Evolutionary conservation across 768 basidiomycete species (phyloP), one percentile per base, ranked within the genome.

Genomic region (Trametes meyenii): DNA sequence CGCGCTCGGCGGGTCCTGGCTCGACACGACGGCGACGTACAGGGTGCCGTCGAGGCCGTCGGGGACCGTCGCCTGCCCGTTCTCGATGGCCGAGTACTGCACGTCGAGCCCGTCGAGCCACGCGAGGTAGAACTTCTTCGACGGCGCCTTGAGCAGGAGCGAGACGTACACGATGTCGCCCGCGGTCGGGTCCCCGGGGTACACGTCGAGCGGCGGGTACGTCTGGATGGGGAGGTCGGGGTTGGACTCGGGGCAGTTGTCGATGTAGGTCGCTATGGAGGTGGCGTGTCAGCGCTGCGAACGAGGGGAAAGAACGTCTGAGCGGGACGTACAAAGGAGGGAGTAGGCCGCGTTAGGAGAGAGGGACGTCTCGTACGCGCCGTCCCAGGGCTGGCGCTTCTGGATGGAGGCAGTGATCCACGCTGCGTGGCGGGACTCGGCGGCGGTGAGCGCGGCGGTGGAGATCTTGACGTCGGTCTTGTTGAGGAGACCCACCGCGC

Each of bases 371-470:
- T 83, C 81, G 69, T 80, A 81, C 5, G 81, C 70, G 19, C 77
- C 76, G 59, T 78, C 76, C 81, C 83, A 84, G 1, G 80, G 72
- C 43, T 77, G 71, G 29, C 67, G 69, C 55, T 79, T 73, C 54
- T 70, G 65, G n/a, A 79, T 77, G 26, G 76, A 75, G 19, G 77
- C 73, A 55, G 71, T 66, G 45, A 84, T 63, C 83, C 83, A 86
- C 11, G 77, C 74, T 19, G 77, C 75, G 63, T 85, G 83, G 54
- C 83, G 76, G 54, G 81, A 76, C 71, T 86, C 84, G 49, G 77
- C 77, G 26, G 80, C 77, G n/a, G 89, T 76, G 66, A 90, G 88
- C 23, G 67, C 60, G 62, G 64, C 43, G 7, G 50, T 16, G 49
- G 29, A 33, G 50, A 53, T 23, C 3, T 39, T 5, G 24, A 49